A percentile compares a stretch with the other conserved stretches of the same genome.
Evolutionary conservation across 768 basidiomycete species (phyloP).

Genomic region (Hemileccinum rubropunctum): DNA sequence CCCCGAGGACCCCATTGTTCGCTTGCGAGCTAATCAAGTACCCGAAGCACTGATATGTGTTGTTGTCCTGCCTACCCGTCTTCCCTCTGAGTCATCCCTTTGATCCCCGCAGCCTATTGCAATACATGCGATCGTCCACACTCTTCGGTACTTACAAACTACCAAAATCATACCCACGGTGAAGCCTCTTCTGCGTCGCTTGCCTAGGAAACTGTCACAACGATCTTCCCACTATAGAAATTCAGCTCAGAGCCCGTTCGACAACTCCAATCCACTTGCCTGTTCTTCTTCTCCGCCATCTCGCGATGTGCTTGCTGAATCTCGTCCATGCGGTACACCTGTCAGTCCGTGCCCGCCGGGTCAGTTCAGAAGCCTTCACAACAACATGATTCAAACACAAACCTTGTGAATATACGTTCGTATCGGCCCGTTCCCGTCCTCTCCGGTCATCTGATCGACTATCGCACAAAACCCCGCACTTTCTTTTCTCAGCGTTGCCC

Average conservation of each 20-base stretch:
- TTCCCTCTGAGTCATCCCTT: background rate
- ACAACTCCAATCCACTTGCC: constrained; percentile 23
- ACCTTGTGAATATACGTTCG: constrained; percentile 80
- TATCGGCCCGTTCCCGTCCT: constrained; percentile 55
- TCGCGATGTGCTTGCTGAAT: constrained; percentile 79
- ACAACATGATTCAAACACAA: constrained; percentile 15
- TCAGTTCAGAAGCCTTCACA: constrained; percentile 6
- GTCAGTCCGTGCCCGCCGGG: constrained; percentile 13
- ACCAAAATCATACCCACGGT: constrained; percentile 2
- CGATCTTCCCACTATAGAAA: constrained; percentile 31
- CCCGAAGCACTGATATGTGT: background rate
- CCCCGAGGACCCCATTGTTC: background rate
- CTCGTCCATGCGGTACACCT: constrained; percentile 80
- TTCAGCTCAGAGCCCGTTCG: background rate
- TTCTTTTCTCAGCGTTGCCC: background rate
- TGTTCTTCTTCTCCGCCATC: constrained; percentile 76
- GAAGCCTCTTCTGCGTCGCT: background rate
- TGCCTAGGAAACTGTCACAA: constrained; percentile 25
- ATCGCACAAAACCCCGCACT: constrained; percentile 53
- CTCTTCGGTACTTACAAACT: no score
- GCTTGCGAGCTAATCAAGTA: background rate
- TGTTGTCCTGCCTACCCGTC: background rate
- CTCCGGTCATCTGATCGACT: constrained; percentile 56
- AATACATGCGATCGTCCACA: background rate
- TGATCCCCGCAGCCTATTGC: background rate